Evolutionary conservation across 768 basidiomycete species (phyloP).

Genomic region (Boletus speciosus): DNA sequence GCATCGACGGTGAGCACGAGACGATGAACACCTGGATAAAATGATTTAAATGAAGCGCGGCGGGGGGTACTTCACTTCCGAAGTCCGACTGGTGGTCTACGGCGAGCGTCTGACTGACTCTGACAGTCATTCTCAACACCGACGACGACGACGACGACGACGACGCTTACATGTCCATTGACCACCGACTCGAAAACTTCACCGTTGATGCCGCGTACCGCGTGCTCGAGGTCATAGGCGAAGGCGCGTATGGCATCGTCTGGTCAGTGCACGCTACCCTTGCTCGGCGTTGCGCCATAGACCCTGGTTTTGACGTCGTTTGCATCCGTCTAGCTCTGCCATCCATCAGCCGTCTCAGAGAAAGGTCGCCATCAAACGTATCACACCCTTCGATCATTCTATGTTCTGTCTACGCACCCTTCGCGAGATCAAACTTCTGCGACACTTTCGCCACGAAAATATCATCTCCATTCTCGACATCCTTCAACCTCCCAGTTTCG

Average conservation of each 20-base stretch:
- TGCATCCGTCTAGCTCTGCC: constrained; percentile 49
- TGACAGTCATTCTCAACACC: constrained; percentile 2
- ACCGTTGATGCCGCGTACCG: constrained; percentile 57
- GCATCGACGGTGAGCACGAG: background rate
- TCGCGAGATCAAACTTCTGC: constrained; percentile 89
- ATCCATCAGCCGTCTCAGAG: constrained; percentile 72
- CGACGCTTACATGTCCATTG: constrained; percentile 19
- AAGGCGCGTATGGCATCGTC: constrained; percentile 94
- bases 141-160: constrained; percentile 1
- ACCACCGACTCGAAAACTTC: constrained; percentile 41
- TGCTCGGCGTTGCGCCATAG: background rate
- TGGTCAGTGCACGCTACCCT: constrained; percentile 38
- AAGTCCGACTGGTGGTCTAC: constrained; percentile 18
- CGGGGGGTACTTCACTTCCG: constrained; percentile 9
- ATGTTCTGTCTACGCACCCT: constrained; percentile 87
- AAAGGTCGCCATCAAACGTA: constrained; percentile 94
- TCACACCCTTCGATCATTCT: constrained; percentile 91
- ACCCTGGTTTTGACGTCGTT: constrained; percentile 4
- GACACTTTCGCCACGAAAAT: constrained; percentile 81
- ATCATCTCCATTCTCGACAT: constrained; percentile 97
- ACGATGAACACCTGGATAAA: background rate
- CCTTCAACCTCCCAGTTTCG: constrained; percentile 70
- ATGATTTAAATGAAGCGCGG: background rate
- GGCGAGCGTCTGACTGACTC: background rate
- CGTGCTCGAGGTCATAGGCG: constrained; percentile 83